These are phyloP conservation scores for Austropuccinia psidii DNA, from an alignment of 1,284 basidiomycete genomes.

Conservation along the genomic window DNA sequence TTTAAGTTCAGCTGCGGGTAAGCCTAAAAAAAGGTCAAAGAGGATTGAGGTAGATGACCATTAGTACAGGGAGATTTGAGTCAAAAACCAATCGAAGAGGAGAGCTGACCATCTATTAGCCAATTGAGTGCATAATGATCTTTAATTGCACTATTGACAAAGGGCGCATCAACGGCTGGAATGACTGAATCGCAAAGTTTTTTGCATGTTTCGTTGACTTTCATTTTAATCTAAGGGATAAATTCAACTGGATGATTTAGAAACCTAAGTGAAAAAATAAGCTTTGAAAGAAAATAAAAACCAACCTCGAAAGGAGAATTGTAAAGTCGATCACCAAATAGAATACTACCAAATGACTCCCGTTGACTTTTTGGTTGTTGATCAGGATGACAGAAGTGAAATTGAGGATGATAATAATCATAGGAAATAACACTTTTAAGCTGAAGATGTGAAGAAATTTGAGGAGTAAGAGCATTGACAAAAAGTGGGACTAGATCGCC, in stretches of 20 bases:
- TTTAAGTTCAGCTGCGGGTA: conserved; percentile 79
- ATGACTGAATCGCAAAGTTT: conserved; percentile 64
- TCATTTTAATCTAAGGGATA: conserved; percentile 62
- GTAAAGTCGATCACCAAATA: conserved; percentile 94
- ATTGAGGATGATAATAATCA: conserved; percentile 76
- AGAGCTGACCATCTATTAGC: conserved; percentile 42
- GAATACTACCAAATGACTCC: conserved; percentile 81
- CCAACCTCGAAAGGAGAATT: conserved; percentile 76
- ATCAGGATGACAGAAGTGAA: conserved; percentile 79
- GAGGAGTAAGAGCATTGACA: conserved; percentile 45
- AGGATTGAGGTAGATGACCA: neutral
- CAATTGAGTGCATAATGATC: conserved; percentile 93
- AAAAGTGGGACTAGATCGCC: conserved; percentile 47
- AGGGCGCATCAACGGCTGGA: conserved; percentile 61
- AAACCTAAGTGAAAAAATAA: neutral
- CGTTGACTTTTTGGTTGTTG: conserved; percentile 66
- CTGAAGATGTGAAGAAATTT: conserved; percentile 25
- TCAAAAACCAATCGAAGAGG: neutral
- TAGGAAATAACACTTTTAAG: conserved; percentile 14
- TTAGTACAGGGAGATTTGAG: neutral
- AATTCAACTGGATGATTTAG: conserved; percentile 14
- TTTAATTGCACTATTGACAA: conserved; percentile 82
- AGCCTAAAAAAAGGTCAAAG: conserved; percentile 66
- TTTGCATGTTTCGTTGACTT: conserved; percentile 63
- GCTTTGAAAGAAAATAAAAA: neutral